Evolutionary conservation across 345 rosid species (phyloP).

Genomic region (Eutrema heterophyllum): DNA sequence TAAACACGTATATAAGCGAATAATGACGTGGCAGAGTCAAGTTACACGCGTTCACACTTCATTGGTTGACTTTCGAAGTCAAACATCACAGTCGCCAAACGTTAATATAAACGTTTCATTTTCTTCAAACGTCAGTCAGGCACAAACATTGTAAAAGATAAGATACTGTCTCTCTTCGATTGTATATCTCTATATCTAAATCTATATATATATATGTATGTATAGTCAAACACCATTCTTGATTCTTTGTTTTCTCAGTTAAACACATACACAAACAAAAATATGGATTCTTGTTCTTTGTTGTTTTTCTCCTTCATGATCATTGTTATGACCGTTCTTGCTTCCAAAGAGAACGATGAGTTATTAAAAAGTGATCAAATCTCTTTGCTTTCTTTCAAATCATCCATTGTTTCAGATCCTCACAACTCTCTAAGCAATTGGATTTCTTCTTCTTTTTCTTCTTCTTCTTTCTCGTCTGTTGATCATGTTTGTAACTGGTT

Average conservation of each 20-base stretch:
- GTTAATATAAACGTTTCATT: slow-evolving; percentile 20
- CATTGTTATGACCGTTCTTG: slow-evolving; percentile 19
- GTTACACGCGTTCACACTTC: slow-evolving; percentile 22
- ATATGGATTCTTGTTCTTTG: slow-evolving; percentile 40
- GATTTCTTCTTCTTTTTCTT: slow-evolving; percentile 21
- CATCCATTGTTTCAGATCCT: slow-evolving; percentile 50
- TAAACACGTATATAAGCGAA: neutral
- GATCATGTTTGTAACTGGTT: slow-evolving; percentile 67
- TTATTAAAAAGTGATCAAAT: slow-evolving; percentile 32
- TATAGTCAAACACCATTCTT: slow-evolving; percentile 27
- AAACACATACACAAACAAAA: neutral
- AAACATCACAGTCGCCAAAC: slow-evolving; percentile 49
- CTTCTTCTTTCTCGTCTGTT: slow-evolving; percentile 20
- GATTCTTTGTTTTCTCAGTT: slow-evolving; percentile 11
- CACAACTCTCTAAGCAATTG: slow-evolving; percentile 43
- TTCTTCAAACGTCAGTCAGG: slow-evolving; percentile 55
- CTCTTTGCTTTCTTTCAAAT: slow-evolving; percentile 58
- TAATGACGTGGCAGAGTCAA: slow-evolving; percentile 16
- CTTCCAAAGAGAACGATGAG: slow-evolving; percentile 25
- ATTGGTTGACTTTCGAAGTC: slow-evolving; percentile 33
- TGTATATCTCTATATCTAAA: neutral
- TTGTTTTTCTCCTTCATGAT: slow-evolving; percentile 31
- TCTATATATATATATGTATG: neutral
- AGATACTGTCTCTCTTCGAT: slow-evolving; percentile 21
- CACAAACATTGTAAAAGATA: slow-evolving; percentile 28